phyloP scores from a whole-genome alignment of 2,329 filamentous ascomycete genomes.

The Claviceps citrina region DNA sequence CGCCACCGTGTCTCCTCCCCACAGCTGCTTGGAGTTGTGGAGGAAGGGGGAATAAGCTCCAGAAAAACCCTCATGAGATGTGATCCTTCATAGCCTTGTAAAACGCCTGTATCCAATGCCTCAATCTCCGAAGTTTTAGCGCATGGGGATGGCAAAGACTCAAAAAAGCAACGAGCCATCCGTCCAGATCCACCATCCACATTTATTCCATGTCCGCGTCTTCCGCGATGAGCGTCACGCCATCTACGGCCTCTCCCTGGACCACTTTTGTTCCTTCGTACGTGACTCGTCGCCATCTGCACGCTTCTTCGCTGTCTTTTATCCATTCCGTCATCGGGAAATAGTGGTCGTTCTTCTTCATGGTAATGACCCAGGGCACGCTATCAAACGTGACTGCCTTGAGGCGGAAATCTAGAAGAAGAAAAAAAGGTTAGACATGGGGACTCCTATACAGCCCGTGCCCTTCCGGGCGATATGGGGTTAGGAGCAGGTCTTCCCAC shows the following conservation, averaged over 20 bases:
- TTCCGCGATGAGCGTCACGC: constrained; percentile 26
- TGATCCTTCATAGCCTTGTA: constrained; percentile 22
- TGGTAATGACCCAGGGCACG: constrained; percentile 96
- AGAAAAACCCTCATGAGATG: constrained; percentile 14
- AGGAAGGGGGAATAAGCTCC: constrained; percentile 20
- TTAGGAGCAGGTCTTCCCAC: too few species aligned
- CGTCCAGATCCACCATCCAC: too few species aligned
- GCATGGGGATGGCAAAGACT: too few species aligned
- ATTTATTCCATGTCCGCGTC: constrained; percentile 29
- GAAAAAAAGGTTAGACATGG: too few species aligned
- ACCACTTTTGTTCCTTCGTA: constrained; percentile 42
- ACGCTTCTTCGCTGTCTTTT: constrained; percentile 43
- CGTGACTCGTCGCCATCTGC: constrained; percentile 47
- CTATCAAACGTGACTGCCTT: constrained; percentile 98
- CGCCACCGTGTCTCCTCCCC: constrained; percentile 3
- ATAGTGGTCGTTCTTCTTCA: constrained; percentile 99
- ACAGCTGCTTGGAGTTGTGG: constrained; percentile 1
- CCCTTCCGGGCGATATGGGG: too few species aligned
- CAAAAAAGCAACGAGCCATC: too few species aligned
- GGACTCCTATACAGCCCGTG: too few species aligned
- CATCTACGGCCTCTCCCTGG: constrained; percentile 38
- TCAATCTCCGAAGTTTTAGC: too few species aligned
- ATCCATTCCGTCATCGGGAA: constrained; percentile 58
- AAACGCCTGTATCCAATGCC: constrained; percentile 17
- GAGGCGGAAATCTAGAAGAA: constrained; percentile 64